Conservation (phyloP, 306 rosid genomes). For the Cucurbita pepo region DNA sequence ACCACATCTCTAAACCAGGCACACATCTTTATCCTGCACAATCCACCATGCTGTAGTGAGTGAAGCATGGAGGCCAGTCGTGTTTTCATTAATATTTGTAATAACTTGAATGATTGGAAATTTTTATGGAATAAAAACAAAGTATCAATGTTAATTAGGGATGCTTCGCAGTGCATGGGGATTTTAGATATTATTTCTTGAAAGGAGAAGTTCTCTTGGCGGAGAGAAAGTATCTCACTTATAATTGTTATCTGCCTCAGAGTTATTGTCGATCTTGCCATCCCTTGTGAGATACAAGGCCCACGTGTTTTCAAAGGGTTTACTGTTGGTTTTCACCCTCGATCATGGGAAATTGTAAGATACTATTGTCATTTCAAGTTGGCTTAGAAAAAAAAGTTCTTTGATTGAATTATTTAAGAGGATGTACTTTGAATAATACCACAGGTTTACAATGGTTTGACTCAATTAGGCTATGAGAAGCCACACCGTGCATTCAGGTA, state of each 20-base stretch:
- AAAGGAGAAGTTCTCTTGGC: background rate
- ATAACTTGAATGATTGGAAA: background rate
- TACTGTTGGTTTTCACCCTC: constrained; percentile 92
- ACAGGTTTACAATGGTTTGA: constrained; percentile 87
- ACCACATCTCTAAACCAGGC: background rate
- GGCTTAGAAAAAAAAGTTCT: background rate
- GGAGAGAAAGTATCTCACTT: constrained; percentile 5
- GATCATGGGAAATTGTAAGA: constrained; percentile 95
- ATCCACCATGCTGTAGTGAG: background rate
- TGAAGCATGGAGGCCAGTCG: background rate
- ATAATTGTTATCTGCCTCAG: constrained; percentile 31
- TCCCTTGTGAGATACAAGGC: constrained; percentile 64
- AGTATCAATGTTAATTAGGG: background rate
- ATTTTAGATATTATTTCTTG: background rate
- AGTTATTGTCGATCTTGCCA: constrained; percentile 62
- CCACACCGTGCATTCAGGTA: constrained; percentile 55
- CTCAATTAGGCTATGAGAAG: constrained; percentile 69
- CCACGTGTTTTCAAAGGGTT: constrained; percentile 72
- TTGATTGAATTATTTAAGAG: constrained; percentile 2
- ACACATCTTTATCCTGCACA: background rate
- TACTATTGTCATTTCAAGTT: constrained; percentile 6
- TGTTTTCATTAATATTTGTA: background rate
- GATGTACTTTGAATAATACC: constrained; percentile 14
- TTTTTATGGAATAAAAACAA: background rate
- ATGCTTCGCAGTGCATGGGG: background rate